Conservation (phyloP, 148 eudicot genomes). For the Polygonum aviculare region DNA sequence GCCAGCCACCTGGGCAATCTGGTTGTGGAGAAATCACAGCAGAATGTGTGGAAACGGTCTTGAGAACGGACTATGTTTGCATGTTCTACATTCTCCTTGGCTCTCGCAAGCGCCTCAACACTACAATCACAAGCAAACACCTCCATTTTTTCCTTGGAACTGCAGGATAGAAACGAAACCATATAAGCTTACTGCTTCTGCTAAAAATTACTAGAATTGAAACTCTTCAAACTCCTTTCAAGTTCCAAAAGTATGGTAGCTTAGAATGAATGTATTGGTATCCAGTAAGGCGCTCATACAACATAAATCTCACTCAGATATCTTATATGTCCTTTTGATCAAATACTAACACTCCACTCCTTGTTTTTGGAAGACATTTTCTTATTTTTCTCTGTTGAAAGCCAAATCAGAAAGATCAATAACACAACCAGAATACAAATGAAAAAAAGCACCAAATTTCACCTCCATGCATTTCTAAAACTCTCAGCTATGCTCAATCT, state of each 20-base stretch:
- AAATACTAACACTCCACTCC: neutral
- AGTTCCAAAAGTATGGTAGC: neutral
- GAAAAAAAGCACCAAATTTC: neutral
- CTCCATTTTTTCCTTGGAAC: slow-evolving; percentile 38
- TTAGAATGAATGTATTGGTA: neutral
- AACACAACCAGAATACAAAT: neutral
- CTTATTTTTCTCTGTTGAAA: neutral
- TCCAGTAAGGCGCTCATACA: neutral
- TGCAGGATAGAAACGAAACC: slow-evolving; percentile 16
- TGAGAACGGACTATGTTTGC: slow-evolving; percentile 24
- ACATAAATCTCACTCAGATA: neutral
- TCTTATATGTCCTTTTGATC: neutral
- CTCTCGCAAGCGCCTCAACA: slow-evolving; percentile 81
- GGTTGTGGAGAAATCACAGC: slow-evolving; percentile 61
- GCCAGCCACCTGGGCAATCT: slow-evolving; percentile 76
- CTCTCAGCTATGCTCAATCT: neutral
- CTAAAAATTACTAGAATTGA: neutral
- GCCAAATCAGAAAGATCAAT: neutral
- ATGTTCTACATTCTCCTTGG: slow-evolving; percentile 39
- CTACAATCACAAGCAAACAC: slow-evolving; percentile 95
- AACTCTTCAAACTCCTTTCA: neutral
- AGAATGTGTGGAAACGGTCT: slow-evolving; percentile 56
- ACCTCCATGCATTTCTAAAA: neutral
- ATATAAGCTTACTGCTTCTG: neutral
- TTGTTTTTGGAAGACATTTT: neutral